Evolutionary conservation across 2,329 filamentous ascomycete genomes (phyloP).

Genomic region (Alternaria arbusti): DNA sequence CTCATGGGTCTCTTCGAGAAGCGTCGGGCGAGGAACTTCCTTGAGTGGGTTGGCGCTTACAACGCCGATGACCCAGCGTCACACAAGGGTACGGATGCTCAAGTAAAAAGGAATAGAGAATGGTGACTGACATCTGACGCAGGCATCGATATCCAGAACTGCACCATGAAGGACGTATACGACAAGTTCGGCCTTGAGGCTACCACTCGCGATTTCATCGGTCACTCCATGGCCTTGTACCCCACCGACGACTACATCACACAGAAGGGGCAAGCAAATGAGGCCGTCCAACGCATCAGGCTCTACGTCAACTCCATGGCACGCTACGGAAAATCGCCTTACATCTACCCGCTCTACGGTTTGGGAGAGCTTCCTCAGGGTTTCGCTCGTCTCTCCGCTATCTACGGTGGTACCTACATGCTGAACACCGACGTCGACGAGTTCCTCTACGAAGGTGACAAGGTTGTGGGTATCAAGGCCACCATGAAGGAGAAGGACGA

Average conservation of each 20-base stretch:
- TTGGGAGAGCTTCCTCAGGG: conserved; percentile 96
- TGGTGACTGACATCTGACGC: neutral
- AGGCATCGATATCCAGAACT: conserved; percentile 78
- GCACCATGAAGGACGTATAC: conserved; percentile 98
- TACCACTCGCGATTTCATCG: conserved; percentile 91
- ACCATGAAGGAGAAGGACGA: conserved; percentile 91
- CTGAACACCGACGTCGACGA: conserved; percentile 95
- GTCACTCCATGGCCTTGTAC: conserved; percentile 97
- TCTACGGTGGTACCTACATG: conserved; percentile 99
- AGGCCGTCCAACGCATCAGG: conserved; percentile 88
- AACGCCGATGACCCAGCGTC: conserved; percentile 80
- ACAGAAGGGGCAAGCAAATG: conserved; percentile 73
- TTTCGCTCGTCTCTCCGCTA: conserved; percentile 95
- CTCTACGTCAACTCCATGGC: conserved; percentile 98
- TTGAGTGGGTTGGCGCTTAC: conserved; percentile 93
- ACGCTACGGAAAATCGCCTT: conserved; percentile 96
- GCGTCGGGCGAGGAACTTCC: conserved; percentile 92
- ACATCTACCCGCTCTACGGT: conserved; percentile 98
- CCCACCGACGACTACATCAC: conserved; percentile 87
- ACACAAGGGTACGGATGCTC: conserved; percentile 77
- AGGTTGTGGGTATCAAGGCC: conserved; percentile 94
- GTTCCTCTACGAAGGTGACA: conserved; percentile 80
- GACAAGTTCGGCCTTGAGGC: conserved; percentile 96
- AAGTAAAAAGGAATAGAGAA: neutral
- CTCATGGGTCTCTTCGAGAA: conserved; percentile 99